phyloP scores from a whole-genome alignment of 805 yeast species.

The Lachancea nothofagi region DNA sequence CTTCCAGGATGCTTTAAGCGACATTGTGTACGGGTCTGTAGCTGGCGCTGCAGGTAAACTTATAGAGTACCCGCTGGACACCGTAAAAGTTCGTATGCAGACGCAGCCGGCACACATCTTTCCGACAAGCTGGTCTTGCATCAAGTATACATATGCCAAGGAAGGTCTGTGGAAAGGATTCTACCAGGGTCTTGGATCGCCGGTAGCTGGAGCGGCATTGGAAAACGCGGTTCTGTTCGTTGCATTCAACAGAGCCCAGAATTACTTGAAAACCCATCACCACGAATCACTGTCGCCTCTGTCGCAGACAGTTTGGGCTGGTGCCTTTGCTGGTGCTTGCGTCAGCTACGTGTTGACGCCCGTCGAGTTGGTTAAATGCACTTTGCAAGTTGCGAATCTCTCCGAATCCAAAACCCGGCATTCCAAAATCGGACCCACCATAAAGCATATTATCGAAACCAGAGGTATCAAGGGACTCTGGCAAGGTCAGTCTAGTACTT shows the following conservation, averaged over 20 bases:
- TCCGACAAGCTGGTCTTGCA: constrained; percentile 60
- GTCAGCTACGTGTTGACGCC: constrained; percentile 87
- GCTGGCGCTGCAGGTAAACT: constrained; percentile 82
- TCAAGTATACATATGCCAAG: constrained; percentile 49
- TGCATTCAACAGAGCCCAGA: constrained; percentile 48
- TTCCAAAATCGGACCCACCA: constrained; percentile 35
- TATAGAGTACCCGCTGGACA: constrained; percentile 89
- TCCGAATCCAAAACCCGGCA: constrained; percentile 28
- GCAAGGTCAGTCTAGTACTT: constrained; percentile 81
- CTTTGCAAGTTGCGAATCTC: constrained; percentile 60
- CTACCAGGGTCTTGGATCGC: constrained; percentile 73
- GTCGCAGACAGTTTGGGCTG: constrained; percentile 51
- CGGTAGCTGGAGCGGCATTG: constrained; percentile 82
- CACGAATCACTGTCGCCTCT: constrained; percentile 33
- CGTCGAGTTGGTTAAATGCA: constrained; percentile 85
- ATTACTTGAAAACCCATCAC: constrained; percentile 26
- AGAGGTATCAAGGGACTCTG: constrained; percentile 72
- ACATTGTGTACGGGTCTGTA: constrained; percentile 36
- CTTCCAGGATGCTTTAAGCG: constrained; percentile 28
- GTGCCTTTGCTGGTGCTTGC: constrained; percentile 75
- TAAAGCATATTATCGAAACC: constrained; percentile 38
- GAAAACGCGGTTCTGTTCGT: constrained; percentile 80
- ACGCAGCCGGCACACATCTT: constrained; percentile 60
- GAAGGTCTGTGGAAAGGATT: constrained; percentile 75
- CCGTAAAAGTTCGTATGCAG: constrained; percentile 81